A percentile compares a stretch with the other conserved stretches of the same genome.
phyloP scores from a whole-genome alignment of 2,329 filamentous ascomycete species.

The Hansfordia pulvinata region DNA sequence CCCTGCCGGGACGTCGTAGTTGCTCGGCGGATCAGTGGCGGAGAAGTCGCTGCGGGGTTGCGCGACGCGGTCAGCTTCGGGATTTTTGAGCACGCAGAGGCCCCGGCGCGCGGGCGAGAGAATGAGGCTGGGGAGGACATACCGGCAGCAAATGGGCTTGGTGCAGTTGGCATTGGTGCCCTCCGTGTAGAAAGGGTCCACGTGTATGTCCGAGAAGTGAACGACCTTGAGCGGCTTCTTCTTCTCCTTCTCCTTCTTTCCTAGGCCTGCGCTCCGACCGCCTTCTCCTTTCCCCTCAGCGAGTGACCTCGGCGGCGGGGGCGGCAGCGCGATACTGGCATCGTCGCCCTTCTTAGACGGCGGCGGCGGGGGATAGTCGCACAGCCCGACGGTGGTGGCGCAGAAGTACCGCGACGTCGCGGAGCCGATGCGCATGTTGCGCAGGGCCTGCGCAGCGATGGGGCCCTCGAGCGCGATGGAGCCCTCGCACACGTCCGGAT shows the following conservation, averaged over 20 bases:
- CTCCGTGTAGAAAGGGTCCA: slow-evolving; percentile 38
- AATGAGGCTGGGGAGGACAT: no score
- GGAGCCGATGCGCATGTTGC: slow-evolving; percentile 31
- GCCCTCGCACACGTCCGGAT: slow-evolving; percentile 41
- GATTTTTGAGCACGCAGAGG: no score
- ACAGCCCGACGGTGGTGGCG: slow-evolving; percentile 37
- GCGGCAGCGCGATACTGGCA: slow-evolving; percentile 29
- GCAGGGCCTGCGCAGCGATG: slow-evolving; percentile 33
- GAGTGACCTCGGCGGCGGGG: slow-evolving; percentile 19
- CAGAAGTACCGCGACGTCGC: slow-evolving; percentile 37
- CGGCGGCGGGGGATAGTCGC: slow-evolving; percentile 34
- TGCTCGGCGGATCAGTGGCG: slow-evolving; percentile 29
- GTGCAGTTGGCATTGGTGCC: slow-evolving; percentile 40
- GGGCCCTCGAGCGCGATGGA: slow-evolving; percentile 36
- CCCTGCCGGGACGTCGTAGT: slow-evolving; percentile 33
- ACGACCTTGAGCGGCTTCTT: slow-evolving; percentile 34
- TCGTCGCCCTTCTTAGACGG: slow-evolving; percentile 24
- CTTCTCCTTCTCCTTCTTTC: background rate
- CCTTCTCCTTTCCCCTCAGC: no score
- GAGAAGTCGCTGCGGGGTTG: slow-evolving; percentile 35
- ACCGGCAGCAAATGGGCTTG: slow-evolving; percentile 46
- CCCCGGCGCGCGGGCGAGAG: no score
- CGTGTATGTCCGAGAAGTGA: slow-evolving; percentile 46
- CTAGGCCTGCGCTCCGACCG: no score
- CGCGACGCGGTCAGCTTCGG: no score